Base-by-base conservation (phyloP, 257 asterid genomes). In the Capsicum rhomboideum region DNA sequence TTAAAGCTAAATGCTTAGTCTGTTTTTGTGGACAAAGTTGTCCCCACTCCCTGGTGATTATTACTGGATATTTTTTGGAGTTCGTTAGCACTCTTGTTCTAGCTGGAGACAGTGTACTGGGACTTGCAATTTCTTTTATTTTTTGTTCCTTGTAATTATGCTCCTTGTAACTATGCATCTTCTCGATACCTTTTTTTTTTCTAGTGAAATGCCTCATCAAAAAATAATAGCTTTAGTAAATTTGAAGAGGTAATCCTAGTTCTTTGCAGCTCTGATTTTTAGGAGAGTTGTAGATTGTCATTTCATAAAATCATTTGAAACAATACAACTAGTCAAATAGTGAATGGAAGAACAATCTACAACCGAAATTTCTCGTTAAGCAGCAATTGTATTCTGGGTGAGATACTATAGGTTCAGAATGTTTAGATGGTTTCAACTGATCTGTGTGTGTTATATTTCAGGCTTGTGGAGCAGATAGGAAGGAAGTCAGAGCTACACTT, bases 391-490 rank as follows among this genome's bases (percentile, higher is more conserved):
- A 13, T 72, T 75, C 9, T 75, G 61, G 55, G 23, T 26, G 59
- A 44, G 12, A 3, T 72, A 12, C 8, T 11, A n/a, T 42, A 7
- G 59, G 80, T 21, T 18, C 46, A 23, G 81, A n/a, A 66, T 16
- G 40, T 66, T 61, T 13, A 21, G 58, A 29, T 53, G 21, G 67
- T 14, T 44, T 55, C 26, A 37, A 78, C 87, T 78, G n/a, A 84
- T 53, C 28, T 37, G 14, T 37, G 21, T 46, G 29, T 82, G 56
- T 52, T 63, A 79, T 6, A 85, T 66, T 87, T 86, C 97, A 96
- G 99, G 86, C 97, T 1, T 94, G 85, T 81, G 98, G 99, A 89
- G 94, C 97, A 55, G 98, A 94, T 87, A 91, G 96, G 87, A 96
- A 92, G 89, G 98, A 94, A 85, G 59, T 96, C 79, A 92, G 97